phyloP scores from a whole-genome alignment of 257 asterid species.

The Galeopsis tetrahit region DNA sequence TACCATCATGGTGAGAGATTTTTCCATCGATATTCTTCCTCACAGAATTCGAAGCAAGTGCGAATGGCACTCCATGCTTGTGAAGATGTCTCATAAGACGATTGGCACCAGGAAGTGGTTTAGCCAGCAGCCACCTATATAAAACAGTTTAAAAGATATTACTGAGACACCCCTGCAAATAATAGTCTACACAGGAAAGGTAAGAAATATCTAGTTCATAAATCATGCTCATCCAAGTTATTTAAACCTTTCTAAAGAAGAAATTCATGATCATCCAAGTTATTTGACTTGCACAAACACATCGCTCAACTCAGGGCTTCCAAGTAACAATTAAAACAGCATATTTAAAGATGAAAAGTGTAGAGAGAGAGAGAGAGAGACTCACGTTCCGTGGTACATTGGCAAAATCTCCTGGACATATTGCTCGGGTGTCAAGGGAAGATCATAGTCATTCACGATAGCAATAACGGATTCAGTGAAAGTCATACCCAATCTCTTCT shows the following conservation, averaged over 20 bases:
- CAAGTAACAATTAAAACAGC: background rate
- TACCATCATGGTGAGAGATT: slow-evolving; percentile 69
- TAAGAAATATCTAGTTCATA: slow-evolving; percentile 15
- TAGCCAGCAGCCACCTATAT: slow-evolving; percentile 71
- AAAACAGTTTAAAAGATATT: slow-evolving; percentile 15
- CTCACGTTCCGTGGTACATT: slow-evolving; percentile 77
- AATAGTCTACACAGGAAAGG: background rate
- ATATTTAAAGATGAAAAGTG: background rate
- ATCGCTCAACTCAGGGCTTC: background rate
- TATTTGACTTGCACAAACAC: background rate
- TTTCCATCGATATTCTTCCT: slow-evolving; percentile 64
- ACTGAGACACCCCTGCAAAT: background rate
- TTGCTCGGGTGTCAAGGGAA: slow-evolving; percentile 77
- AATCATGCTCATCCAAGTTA: slow-evolving; percentile 10
- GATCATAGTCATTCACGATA: slow-evolving; percentile 67
- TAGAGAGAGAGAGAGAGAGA: background rate
- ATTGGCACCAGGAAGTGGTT: slow-evolving; percentile 87
- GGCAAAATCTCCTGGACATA: slow-evolving; percentile 61
- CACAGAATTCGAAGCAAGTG: slow-evolving; percentile 82
- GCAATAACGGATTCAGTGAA: slow-evolving; percentile 52
- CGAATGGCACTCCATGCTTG: slow-evolving; percentile 69
- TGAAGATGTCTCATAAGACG: slow-evolving; percentile 79
- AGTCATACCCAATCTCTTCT: slow-evolving; percentile 68
- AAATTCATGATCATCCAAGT: no score
- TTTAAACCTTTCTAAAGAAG: background rate